These are phyloP conservation scores for Geotrichum fermentans DNA, from an alignment of 1,139 yeast species.

Conservation along the genomic window DNA sequence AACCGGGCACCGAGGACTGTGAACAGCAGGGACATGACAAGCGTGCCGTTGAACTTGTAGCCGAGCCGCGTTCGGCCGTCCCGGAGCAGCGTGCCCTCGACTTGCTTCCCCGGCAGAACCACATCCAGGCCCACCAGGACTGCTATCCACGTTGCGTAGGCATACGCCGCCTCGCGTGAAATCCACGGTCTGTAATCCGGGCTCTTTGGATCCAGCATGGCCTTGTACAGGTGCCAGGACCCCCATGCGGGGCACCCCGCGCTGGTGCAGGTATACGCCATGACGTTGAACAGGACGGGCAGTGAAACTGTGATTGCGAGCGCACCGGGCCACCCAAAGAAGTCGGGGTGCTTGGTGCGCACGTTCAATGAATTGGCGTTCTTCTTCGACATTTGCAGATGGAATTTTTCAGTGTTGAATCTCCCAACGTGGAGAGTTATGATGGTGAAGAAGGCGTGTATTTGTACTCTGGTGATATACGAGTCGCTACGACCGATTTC, in stretches of 20 bases:
- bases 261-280: constrained; percentile 47
- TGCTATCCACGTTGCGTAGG: constrained; percentile 71
- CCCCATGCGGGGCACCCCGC: constrained; percentile 35
- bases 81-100: constrained; percentile 65
- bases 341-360: constrained; percentile 62
- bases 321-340: constrained; percentile 75
- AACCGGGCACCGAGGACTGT: constrained; percentile 50
- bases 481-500: too few relatives aligned
- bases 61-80: constrained; percentile 65
- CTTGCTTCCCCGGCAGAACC: constrained; percentile 64
- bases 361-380: constrained; percentile 55
- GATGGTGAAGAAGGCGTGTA: too few relatives aligned
- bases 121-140: constrained; percentile 59
- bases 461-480: too few relatives aligned
- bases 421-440: too few relatives aligned
- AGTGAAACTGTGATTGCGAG: constrained; percentile 58
- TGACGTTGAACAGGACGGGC: constrained; percentile 59
- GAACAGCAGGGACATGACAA: constrained; percentile 48
- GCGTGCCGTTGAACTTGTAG: constrained; percentile 79
- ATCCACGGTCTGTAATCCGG: constrained; percentile 22
- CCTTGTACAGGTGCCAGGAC: constrained; percentile 22
- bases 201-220: constrained; percentile 17
- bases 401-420: too few relatives aligned
- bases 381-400: too few relatives aligned
- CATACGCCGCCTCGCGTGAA: constrained; percentile 49